Evolutionary conservation across 441 rosid species (phyloP), one percentile per base, ranked within the genome.

Genomic region (Gossypium trilobum): DNA sequence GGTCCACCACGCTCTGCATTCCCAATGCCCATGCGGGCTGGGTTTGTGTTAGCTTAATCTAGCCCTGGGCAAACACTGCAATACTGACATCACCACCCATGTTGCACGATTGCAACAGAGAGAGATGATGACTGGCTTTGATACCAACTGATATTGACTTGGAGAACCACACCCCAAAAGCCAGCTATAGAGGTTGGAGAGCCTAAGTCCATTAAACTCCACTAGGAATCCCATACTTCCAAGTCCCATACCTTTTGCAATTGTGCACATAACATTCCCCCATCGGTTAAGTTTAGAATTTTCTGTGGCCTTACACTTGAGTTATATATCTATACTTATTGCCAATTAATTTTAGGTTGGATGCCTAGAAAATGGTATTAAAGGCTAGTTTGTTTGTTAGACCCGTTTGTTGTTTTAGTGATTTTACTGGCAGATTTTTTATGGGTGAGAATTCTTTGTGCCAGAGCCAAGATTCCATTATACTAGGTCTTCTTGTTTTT

Each of bases 31-130:
- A 46, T 46, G 52, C 52, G 5, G 16, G 52, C 16, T 46, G 52
- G 16, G n/a, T 46, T 46, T 46, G 52, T 13, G 6, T 46, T 46
- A 46, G 52, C 52, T 46, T 46, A 11, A 46, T 46, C 5, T 11
- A 46, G 16, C 52, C 17, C 16, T 11, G 52, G 52, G 52, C 14
- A 11, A 46, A 46, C 52, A 46, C 6, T 46, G 16, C 52, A 46
- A 11, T 46, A 46, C 52, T 11, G 16, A 46, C 17, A 46, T 46
- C 52, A 46, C 52, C 52, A 46, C 16, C n/a, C 14, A 3, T 14
- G 16, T n/a, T n/a, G 16, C 52, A n/a, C 72, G 77, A 54, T 55
- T 57, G 84, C 75, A 88, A 95, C 46, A 8, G 13, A 9, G 46
- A 39, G 46, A 39, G 46, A 39, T 39, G 46, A 2, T 9, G 46